Base-by-base conservation (phyloP, 1,284 basidiomycete species). In the Cutaneotrichosporon daszewskae region DNA sequence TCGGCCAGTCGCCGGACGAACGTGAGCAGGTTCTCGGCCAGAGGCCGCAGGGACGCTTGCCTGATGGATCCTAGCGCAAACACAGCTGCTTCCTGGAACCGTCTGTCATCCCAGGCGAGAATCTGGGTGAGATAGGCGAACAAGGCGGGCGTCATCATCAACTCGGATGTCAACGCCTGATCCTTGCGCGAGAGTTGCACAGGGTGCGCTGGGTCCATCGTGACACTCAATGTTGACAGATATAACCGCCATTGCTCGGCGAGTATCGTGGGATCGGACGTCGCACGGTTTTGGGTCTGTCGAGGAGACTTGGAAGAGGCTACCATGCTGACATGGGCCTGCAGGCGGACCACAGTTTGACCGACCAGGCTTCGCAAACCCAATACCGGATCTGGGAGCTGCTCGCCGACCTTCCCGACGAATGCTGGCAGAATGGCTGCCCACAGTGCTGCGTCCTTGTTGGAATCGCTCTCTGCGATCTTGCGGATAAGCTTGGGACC, bases 231-330 rank as follows among this genome's bases (percentile, higher is more conserved):
- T 10, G 86, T 77, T 49, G 86, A 84, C 37, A 89, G 77, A 82
- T 88, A 94, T 22, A 83, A 75, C 49, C 85, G 79, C 91, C 90
- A 96, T 64, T 94, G 88, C 36, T 85, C 82, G 18, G 90, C 79
- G 28, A 84, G 69, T 9, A 74, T 66, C 51, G 75, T 77, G 45
- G 82, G 80, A 20, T 91, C 87, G 18, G 75, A 72, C 0, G 60
- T 43, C 3, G 52, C 45, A 2, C 52, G 34, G 37, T 49, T 52
- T 1, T 35, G 36, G 3, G 34, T 31, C 13, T 33, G 19, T 3
- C 40, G 32, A 8, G 19, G 10, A 2, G 26, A 19, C 23, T 35
- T 39, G n/a, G 38, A 37, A 5, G 46, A 66, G n/a, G 68, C 73
- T 3, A 62, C 55, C 1, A 62, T 50, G 16, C 69, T 67, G 1